Conservation (phyloP, 228 moss, liverwort and hornwort species). For the Sphagnum fallax region DNA sequence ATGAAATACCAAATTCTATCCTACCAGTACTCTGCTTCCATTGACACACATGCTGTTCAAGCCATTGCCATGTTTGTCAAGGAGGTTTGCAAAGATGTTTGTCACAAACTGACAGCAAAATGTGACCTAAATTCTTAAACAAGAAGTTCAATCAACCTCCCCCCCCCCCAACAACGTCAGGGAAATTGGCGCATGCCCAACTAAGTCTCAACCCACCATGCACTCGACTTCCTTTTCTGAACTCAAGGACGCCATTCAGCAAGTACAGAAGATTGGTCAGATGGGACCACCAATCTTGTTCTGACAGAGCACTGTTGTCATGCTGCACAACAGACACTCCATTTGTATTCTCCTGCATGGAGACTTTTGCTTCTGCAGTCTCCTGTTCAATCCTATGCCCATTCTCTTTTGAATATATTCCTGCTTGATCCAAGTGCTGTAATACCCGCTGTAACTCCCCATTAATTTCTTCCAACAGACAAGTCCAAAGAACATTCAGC, state of each 20-base stretch:
- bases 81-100: too few species aligned
- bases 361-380: conserved; percentile 3
- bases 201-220: conserved; percentile 34
- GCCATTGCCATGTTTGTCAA: too few species aligned
- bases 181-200: too few species aligned
- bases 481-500: conserved; percentile 66
- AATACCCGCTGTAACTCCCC: conserved; percentile 29
- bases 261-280: conserved; percentile 65
- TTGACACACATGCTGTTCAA: too few species aligned
- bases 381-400: not conserved
- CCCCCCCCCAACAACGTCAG: too few species aligned
- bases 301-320: conserved; percentile 11
- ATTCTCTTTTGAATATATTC: not conserved
- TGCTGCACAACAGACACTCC: conserved; percentile 11
- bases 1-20: too few species aligned
- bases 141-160: too few species aligned
- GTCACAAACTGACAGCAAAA: too few species aligned
- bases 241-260: conserved; percentile 71
- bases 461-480: conserved; percentile 53
- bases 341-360: conserved; percentile 13
- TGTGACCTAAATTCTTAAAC: too few species aligned
- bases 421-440: not conserved
- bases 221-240: conserved; percentile 83
- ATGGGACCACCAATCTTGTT: conserved; percentile 36
- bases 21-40: too few species aligned